Evolutionary conservation across 768 basidiomycete species (phyloP).

Genomic region (Podaxis mareebaensis): DNA sequence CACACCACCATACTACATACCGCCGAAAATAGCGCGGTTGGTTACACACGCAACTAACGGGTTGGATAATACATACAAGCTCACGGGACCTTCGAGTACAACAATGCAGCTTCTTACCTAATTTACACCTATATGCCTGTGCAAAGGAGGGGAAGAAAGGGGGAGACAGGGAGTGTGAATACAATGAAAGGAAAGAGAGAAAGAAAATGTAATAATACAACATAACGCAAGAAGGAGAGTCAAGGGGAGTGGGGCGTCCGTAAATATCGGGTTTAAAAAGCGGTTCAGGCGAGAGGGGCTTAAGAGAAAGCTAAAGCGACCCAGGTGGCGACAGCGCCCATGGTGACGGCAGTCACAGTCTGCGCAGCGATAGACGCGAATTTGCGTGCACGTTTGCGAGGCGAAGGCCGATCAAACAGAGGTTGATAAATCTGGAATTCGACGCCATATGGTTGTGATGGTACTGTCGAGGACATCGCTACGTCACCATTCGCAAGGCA

Average conservation of each 20-base stretch:
- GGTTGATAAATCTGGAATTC: conserved; percentile 6
- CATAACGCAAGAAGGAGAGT: background rate
- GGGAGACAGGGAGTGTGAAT: background rate
- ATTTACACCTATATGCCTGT: background rate
- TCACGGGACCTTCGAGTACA: background rate
- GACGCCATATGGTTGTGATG: background rate
- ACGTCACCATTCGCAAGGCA: background rate
- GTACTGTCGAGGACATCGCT: background rate
- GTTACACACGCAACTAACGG: background rate
- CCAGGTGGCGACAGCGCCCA: conserved; percentile 76
- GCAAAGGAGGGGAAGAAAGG: background rate
- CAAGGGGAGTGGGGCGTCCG: no score
- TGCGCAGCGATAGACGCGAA: conserved; percentile 47
- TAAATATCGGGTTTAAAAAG: background rate
- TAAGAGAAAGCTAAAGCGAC: conserved; percentile 68
- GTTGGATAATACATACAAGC: background rate
- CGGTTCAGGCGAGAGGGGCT: conserved; percentile 13
- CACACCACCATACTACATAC: background rate
- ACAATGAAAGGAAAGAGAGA: background rate
- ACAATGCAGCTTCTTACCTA: background rate
- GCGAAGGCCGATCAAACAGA: conserved; percentile 28
- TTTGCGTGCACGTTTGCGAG: conserved; percentile 48
- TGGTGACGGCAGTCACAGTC: conserved; percentile 60
- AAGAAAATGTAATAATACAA: conserved; percentile 4
- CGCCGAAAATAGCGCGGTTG: background rate